Evolutionary conservation across 2,329 filamentous ascomycete species (phyloP), one percentile per base, ranked within the genome.

Genomic region (Knufia petricola): DNA sequence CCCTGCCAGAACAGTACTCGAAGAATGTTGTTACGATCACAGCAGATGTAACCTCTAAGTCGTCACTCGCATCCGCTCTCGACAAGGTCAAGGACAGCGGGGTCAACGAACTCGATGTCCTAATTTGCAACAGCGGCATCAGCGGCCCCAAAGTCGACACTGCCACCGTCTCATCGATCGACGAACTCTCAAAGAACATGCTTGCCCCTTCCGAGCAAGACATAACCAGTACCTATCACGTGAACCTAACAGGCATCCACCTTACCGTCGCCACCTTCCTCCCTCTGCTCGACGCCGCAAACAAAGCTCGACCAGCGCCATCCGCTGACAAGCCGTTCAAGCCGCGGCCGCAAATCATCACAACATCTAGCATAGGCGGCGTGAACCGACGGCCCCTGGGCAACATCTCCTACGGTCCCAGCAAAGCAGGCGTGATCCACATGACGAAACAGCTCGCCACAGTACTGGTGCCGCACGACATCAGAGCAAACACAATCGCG

Each of bases 401-500:
- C 4, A 41, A 65, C 37, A 66, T 67, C 49, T 67, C 70, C 1
- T 75, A 74, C 56, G 67, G 62, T 15, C 54, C 45, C 15, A 28
- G 17, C 39, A 77, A 77, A 56, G 69, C 72, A 1, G 72, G 66
- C 0, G 63, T 65, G 3, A 74, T 65, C 1, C 69, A 74, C 53
- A 53, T 76, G 50, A 66, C 72, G 23, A 76, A 76, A 60, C 64
- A 67, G 59, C 60, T 76, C n/a, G 62, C 70, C 0, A 75, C 71
- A 2, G 54, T 52, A 63, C 52, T 68, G 54, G 19, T 63, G 56
- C 46, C 56, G 20, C 63, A 66, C 26, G 58, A 63, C 15, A 75
- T 77, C 28, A 64, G 74, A 1, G 66, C 67, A 8, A 76, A 76
- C 58, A 64, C 68, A 1, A 64, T 76, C 40, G 66, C 71, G 4